Evolutionary conservation across 768 basidiomycete genomes (phyloP), one percentile per base, ranked within the genome.

Genomic region (Termitomyces sp.): DNA sequence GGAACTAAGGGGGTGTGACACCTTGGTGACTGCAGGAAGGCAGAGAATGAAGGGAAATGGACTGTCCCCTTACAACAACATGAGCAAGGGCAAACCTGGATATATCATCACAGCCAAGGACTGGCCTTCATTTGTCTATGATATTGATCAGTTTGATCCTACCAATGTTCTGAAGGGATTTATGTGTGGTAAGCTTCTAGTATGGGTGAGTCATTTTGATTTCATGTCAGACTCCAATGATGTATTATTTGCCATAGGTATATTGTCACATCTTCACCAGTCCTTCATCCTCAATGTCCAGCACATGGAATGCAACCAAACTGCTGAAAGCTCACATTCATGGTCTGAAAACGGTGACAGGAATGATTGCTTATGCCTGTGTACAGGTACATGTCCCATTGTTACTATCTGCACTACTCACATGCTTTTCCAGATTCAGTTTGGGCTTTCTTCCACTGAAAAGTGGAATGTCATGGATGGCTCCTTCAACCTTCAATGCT

Each of bases 221-320:
- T 36, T 36, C 34, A 36, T 36, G 9, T 9, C 9, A 10, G 13
- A 36, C 2, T 9, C 9, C 10, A 9, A 10, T 36, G 30, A 30
- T 40, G 22, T 10, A 36, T 51, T 39, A n/a, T 49, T 26, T 42
- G 27, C 26, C n/a, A n/a, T 20, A 52, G 39, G 51, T 52, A 7
- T 56, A 39, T 18, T 16, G 46, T 14, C 46, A 56, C 20, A 56
- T 56, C 4, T 56, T 57, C 20, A 57, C 40, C 4, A 20, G 55
- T n/a, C 46, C 55, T 2, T 32, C 48, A 18, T 57, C 56, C 4
- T 34, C 39, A 12, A n/a, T 43, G 2, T 4, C 32, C 5, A 22
- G 56, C 16, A 13, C 14, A 30, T 18, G 48, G 1, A 50, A 44
- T 24, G 48, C 48, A 2, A 57, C 48, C 30, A 57, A 57, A 43